Conservation (phyloP, 1,284 basidiomycete genomes). For the Ceratobasidium sp. region DNA sequence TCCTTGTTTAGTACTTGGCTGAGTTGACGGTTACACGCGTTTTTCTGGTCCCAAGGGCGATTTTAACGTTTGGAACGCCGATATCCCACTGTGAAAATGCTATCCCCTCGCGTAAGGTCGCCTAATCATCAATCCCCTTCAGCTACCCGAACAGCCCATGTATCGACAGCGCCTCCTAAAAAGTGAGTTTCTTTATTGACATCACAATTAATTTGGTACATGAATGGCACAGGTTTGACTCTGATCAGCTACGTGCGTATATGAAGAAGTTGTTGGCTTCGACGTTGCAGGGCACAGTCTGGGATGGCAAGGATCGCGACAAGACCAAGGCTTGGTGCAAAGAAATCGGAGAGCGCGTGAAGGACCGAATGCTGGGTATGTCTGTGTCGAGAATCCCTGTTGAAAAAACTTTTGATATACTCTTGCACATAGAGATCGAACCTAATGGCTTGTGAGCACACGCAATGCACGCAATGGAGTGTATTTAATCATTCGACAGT, state of each 20-base stretch:
- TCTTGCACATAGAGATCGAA: constrained; percentile 63
- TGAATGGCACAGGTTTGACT: constrained; percentile 62
- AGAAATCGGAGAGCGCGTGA: constrained; percentile 79
- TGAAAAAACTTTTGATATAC: constrained; percentile 39
- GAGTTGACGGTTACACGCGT: background rate
- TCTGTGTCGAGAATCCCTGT: constrained; percentile 6
- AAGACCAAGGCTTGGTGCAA: constrained; percentile 75
- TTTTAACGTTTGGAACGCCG: background rate
- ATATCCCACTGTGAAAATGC: background rate
- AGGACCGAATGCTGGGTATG: constrained; percentile 74
- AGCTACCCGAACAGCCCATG: background rate
- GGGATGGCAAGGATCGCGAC: constrained; percentile 72
- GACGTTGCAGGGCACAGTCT: constrained; percentile 66
- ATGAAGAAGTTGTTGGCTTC: constrained; percentile 77
- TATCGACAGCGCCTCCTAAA: constrained; percentile 16
- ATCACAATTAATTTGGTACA: background rate
- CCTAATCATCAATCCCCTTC: constrained; percentile 36
- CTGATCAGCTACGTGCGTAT: constrained; percentile 72
- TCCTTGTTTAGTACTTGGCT: background rate
- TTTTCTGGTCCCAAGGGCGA: background rate
- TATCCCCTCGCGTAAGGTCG: constrained; percentile 32
- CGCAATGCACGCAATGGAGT: background rate
- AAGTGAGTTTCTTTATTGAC: constrained; percentile 18
- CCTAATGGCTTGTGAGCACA: constrained; percentile 74
- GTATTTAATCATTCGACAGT: constrained; percentile 53